These are phyloP conservation scores for Andrographis paniculata DNA, from an alignment of 305 asterid genomes.

Conservation along the genomic window DNA sequence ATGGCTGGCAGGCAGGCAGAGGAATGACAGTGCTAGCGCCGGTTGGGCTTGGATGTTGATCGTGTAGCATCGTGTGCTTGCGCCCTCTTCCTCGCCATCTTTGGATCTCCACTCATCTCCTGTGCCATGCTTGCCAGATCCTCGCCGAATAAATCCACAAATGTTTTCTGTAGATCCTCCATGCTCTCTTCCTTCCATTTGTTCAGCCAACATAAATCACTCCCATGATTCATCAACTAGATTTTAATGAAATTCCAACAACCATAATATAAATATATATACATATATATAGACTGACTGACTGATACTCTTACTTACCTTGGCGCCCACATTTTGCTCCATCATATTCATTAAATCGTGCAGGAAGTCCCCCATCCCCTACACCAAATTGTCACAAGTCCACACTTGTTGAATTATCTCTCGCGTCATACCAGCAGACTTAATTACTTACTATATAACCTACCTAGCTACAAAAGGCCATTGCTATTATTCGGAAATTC, in stretches of 20 bases:
- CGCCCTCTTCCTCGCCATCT: conserved; percentile 37
- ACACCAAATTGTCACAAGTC: conserved; percentile 13
- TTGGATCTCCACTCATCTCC: conserved; percentile 30
- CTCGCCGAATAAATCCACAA: conserved; percentile 80
- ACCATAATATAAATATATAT: too few species aligned
- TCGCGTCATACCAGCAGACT: too few species aligned
- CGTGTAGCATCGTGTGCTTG: conserved; percentile 27
- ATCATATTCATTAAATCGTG: conserved; percentile 70
- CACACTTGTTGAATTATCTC: too few species aligned
- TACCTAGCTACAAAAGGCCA: too few species aligned
- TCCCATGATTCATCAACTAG: not conserved
- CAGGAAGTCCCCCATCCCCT: conserved; percentile 92
- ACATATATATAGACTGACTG: too few species aligned
- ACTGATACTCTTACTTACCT: conserved; percentile 53
- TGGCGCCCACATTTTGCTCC: conserved; percentile 50
- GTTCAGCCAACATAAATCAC: not conserved
- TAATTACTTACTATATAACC: too few species aligned
- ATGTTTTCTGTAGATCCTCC: conserved; percentile 78
- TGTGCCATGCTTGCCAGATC: conserved; percentile 51
- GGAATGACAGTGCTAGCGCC: too few species aligned
- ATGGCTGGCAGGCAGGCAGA: too few species aligned
- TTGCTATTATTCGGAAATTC: too few species aligned
- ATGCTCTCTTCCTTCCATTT: conserved; percentile 78
- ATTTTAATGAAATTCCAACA: not conserved
- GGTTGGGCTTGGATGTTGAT: conserved; percentile 19